phyloP scores from a whole-genome alignment of 257 asterid species.

The Forsythia suspensa region DNA sequence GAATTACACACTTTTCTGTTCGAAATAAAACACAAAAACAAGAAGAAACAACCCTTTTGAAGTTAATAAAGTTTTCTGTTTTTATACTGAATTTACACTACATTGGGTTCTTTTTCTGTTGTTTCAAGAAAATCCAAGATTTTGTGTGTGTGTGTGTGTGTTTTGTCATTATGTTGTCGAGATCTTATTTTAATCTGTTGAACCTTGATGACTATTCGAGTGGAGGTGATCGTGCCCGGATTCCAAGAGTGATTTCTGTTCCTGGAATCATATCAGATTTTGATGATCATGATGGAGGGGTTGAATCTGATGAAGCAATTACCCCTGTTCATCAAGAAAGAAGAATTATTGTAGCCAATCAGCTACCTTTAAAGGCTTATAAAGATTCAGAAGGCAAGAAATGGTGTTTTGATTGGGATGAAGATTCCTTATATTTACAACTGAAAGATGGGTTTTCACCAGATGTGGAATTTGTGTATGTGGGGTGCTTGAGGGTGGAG shows the following conservation, averaged over 20 bases:
- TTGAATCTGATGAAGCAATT: constrained; percentile 34
- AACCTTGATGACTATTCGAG: constrained; percentile 63
- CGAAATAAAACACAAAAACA: constrained; percentile 20
- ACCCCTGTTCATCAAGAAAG: constrained; percentile 42
- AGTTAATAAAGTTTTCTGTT: not conserved
- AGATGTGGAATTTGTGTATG: constrained; percentile 59
- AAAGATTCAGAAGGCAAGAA: constrained; percentile 29
- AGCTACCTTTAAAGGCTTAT: constrained; percentile 58
- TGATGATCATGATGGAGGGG: constrained; percentile 31
- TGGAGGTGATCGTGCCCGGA: constrained; percentile 56
- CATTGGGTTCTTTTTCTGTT: constrained; percentile 15
- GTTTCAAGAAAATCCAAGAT: constrained; percentile 5
- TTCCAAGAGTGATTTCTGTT: constrained; percentile 68
- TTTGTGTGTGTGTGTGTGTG: constrained; percentile 3
- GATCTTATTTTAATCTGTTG: constrained; percentile 75
- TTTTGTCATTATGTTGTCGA: constrained; percentile 55
- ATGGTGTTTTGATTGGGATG: constrained; percentile 81
- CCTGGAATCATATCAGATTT: constrained; percentile 69
- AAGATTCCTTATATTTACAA: constrained; percentile 66
- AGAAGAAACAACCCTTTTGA: not conserved
- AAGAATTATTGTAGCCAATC: constrained; percentile 72
- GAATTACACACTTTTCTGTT: constrained; percentile 32
- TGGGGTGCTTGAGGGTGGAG: constrained; percentile 66
- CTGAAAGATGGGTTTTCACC: constrained; percentile 66
- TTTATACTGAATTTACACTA: not conserved